Conservation (phyloP, 495 filamentous ascomycete genomes). For the Talaromyces thailandensis region DNA sequence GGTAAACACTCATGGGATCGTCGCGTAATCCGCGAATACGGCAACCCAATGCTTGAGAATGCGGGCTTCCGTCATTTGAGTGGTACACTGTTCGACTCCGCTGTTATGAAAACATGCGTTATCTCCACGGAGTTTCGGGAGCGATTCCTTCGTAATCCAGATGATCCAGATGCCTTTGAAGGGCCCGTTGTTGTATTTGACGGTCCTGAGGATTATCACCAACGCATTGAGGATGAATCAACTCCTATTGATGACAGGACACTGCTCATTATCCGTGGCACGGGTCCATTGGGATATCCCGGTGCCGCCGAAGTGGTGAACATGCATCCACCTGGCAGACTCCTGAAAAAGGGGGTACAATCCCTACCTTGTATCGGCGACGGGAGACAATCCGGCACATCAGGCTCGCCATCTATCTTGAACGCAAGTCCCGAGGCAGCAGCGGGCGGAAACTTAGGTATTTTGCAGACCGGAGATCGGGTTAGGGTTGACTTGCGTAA, state of each 20-base stretch:
- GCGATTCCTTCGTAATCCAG: slow-evolving; percentile 37
- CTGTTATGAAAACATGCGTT: slow-evolving; percentile 50
- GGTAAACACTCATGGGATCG: slow-evolving; percentile 37
- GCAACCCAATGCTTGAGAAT: slow-evolving; percentile 35
- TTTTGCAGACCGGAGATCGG: slow-evolving; percentile 45
- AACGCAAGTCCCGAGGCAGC: slow-evolving; percentile 52
- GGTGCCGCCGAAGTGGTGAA: slow-evolving; percentile 49
- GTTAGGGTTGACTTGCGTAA: slow-evolving; percentile 48
- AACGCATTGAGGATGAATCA: slow-evolving; percentile 34
- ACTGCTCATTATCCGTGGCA: slow-evolving; percentile 45
- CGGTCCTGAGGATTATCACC: slow-evolving; percentile 43
- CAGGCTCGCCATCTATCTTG: slow-evolving; percentile 45
- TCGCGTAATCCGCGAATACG: slow-evolving; percentile 32
- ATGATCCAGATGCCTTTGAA: slow-evolving; percentile 45
- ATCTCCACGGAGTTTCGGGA: slow-evolving; percentile 39
- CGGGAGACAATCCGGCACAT: slow-evolving; percentile 46
- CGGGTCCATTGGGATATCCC: slow-evolving; percentile 44
- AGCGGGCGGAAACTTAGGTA: slow-evolving; percentile 48
- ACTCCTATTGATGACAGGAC: slow-evolving; percentile 38
- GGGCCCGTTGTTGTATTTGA: slow-evolving; percentile 43
- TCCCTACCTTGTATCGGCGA: slow-evolving; percentile 48
- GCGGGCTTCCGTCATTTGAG: slow-evolving; percentile 43
- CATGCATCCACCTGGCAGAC: slow-evolving; percentile 42
- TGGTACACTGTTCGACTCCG: slow-evolving; percentile 43
- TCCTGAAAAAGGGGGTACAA: slow-evolving; percentile 37